phyloP scores from a whole-genome alignment of 176 grass and related monocot genomes.

The Eremochloa ophiuroides region DNA sequence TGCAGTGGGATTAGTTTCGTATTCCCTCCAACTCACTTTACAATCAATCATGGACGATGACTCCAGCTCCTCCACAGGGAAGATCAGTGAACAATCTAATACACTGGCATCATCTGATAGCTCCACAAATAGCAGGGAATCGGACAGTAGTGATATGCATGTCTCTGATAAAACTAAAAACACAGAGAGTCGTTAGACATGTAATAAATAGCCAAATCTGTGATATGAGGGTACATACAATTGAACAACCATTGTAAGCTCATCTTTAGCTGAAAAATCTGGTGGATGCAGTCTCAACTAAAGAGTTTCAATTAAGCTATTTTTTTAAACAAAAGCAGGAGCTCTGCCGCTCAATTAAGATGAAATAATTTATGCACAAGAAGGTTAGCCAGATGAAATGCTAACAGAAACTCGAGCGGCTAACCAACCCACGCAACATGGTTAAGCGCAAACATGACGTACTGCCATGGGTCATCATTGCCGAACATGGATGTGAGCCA shows the following conservation, averaged over 20 bases:
- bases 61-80: constrained; percentile 26
- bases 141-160: constrained; percentile 41
- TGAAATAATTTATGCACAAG: no score
- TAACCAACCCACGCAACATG: no score
- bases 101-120: constrained; percentile 33
- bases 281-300: background rate
- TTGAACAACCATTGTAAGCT: no score
- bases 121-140: constrained; percentile 34
- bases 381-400: no score
- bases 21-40: constrained; percentile 74
- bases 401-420: no score
- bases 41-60: constrained; percentile 46
- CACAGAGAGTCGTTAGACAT: constrained; percentile 15
- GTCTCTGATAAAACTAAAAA: constrained; percentile 58
- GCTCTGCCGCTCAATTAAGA: no score
- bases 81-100: constrained; percentile 45
- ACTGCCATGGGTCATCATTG: no score
- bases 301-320: background rate
- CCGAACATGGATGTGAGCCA: no score
- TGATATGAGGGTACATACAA: background rate
- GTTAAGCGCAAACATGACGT: no score
- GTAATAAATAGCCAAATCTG: constrained; percentile 3
- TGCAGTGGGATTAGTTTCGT: constrained; percentile 63
- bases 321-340: no score
- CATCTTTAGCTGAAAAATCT: no score